phyloP scores from a whole-genome alignment of 2,329 filamentous ascomycete species.

The Monosporascus sp. region DNA sequence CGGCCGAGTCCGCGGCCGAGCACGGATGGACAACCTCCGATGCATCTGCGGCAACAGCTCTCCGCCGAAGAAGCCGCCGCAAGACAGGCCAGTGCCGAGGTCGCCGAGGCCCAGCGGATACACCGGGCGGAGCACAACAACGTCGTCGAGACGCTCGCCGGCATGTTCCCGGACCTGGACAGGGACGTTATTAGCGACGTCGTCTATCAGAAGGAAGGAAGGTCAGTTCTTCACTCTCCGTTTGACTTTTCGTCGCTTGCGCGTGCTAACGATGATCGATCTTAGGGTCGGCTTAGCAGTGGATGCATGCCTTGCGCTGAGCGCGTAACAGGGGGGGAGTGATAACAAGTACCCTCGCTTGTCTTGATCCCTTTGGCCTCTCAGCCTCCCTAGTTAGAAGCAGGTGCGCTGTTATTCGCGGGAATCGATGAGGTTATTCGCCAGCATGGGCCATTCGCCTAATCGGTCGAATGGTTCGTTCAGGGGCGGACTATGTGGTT shows the following conservation, averaged over 20 bases:
- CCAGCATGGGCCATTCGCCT: too few species aligned
- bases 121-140: slow-evolving; percentile 81
- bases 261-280: slow-evolving; percentile 7
- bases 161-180: slow-evolving; percentile 96
- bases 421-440: too few species aligned
- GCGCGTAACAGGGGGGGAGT: slow-evolving; percentile 23
- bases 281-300: slow-evolving; percentile 77
- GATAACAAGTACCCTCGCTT: not conserved
- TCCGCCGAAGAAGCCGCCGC: slow-evolving; percentile 84
- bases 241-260: not conserved
- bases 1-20: slow-evolving; percentile 27
- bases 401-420: too few species aligned
- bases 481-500: too few species aligned
- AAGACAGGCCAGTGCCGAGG: slow-evolving; percentile 83
- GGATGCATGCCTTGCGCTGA: slow-evolving; percentile 74
- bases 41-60: slow-evolving; percentile 38
- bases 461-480: too few species aligned
- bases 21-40: slow-evolving; percentile 29
- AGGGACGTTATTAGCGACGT: slow-evolving; percentile 94
- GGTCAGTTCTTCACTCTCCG: slow-evolving; percentile 51
- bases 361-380: too few species aligned
- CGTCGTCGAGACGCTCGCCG: slow-evolving; percentile 86
- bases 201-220: slow-evolving; percentile 89
- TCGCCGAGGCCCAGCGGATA: slow-evolving; percentile 78
- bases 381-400: too few species aligned